Percentiles rank a stretch among this genome's conserved stretches.
These are phyloP conservation scores for Gossypium australe DNA, from an alignment of 345 rosid genomes.

Conservation along the genomic window DNA sequence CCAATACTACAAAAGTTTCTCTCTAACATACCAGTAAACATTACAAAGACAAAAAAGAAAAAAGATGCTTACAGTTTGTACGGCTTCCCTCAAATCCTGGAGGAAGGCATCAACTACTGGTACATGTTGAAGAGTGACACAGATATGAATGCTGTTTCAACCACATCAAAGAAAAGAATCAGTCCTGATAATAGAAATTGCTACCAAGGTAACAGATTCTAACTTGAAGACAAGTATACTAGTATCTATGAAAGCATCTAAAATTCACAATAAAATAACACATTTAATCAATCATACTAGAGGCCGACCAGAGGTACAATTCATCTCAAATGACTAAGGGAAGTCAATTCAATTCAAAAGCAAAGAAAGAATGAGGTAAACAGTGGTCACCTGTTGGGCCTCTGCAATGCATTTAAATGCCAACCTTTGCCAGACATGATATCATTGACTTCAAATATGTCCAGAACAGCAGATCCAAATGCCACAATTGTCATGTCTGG, in stretches of 20 bases:
- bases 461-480: slow-evolving; percentile 61
- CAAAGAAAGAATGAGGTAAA: background rate
- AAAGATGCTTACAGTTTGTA: slow-evolving; percentile 54
- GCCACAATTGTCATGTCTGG: slow-evolving; percentile 93
- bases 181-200: background rate
- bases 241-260: background rate
- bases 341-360: background rate
- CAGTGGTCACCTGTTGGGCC: slow-evolving; percentile 71
- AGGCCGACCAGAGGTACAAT: background rate
- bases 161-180: slow-evolving; percentile 10
- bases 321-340: background rate
- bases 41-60: background rate
- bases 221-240: background rate
- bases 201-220: background rate
- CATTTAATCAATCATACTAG: background rate
- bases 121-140: slow-evolving; percentile 86
- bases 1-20: background rate
- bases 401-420: slow-evolving; percentile 91
- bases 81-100: slow-evolving; percentile 63
- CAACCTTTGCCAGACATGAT: slow-evolving; percentile 82
- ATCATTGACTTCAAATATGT: slow-evolving; percentile 92
- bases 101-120: slow-evolving; percentile 55
- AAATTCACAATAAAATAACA: background rate
- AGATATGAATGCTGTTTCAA: slow-evolving; percentile 72
- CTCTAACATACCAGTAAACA: background rate